phyloP scores from a whole-genome alignment of 495 filamentous ascomycete genomes.

The Aspergillus nidulans region DNA sequence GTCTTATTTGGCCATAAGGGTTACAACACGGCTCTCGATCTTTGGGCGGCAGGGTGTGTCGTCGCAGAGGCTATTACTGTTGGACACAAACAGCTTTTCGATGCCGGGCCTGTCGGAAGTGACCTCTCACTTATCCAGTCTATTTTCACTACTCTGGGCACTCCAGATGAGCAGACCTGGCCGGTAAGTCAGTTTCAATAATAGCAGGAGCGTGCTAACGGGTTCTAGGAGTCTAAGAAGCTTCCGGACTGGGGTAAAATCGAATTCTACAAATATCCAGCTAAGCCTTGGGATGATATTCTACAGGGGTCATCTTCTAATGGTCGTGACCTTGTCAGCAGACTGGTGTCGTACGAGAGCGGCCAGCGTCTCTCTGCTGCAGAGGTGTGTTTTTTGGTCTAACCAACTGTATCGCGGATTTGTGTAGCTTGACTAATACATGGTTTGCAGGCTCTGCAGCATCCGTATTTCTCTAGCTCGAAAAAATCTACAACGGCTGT shows the following conservation, averaged over 20 bases:
- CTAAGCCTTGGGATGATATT: slow-evolving; percentile 50
- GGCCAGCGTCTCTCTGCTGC: slow-evolving; percentile 43
- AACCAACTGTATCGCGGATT: no score
- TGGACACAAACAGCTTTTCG: slow-evolving; percentile 62
- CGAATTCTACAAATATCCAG: slow-evolving; percentile 51
- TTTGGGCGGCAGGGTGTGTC: slow-evolving; percentile 87
- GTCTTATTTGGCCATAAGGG: slow-evolving; percentile 75
- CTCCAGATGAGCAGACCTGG: slow-evolving; percentile 72
- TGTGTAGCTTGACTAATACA: slow-evolving; percentile 13
- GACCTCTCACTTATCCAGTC: slow-evolving; percentile 86
- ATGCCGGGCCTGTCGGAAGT: slow-evolving; percentile 81
- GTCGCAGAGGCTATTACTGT: slow-evolving; percentile 59
- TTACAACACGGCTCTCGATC: slow-evolving; percentile 70
- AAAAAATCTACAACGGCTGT: not conserved
- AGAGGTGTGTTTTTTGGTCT: slow-evolving; percentile 37
- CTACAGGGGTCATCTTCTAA: slow-evolving; percentile 44
- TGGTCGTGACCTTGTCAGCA: slow-evolving; percentile 51
- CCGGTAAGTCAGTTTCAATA: slow-evolving; percentile 46
- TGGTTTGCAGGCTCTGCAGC: slow-evolving; percentile 28
- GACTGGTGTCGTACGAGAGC: slow-evolving; percentile 56
- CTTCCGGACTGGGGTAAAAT: slow-evolving; percentile 68
- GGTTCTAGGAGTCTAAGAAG: slow-evolving; percentile 43
- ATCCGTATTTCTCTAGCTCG: slow-evolving; percentile 32
- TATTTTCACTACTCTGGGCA: slow-evolving; percentile 86
- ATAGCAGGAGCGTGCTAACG: slow-evolving; percentile 6